phyloP scores from a whole-genome alignment of 2,329 filamentous ascomycete species.

The Grosmannia serpens region DNA sequence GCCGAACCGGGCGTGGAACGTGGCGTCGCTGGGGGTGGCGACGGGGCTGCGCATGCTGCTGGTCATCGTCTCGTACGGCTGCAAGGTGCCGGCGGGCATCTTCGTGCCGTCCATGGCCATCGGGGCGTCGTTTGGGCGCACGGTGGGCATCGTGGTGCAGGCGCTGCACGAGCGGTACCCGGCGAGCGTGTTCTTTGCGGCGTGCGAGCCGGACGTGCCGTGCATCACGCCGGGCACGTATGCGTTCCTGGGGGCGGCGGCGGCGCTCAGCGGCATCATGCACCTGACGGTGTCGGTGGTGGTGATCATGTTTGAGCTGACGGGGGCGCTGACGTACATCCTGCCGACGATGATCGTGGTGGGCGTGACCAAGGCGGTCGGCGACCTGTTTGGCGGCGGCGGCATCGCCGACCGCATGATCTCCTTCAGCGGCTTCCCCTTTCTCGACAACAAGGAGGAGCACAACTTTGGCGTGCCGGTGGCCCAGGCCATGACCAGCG shows the following conservation, averaged over 20 bases:
- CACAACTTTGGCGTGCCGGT: slow-evolving; percentile 94
- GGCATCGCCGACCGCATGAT: slow-evolving; percentile 98
- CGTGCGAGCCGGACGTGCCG: slow-evolving; percentile 80
- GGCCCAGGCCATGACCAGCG: slow-evolving; percentile 74
- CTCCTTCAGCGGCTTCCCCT: slow-evolving; percentile 95
- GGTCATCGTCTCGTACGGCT: slow-evolving; percentile 93
- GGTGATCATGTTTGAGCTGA: slow-evolving; percentile 99
- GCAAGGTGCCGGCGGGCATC: slow-evolving; percentile 94
- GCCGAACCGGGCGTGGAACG: slow-evolving; percentile 64
- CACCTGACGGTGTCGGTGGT: slow-evolving; percentile 94
- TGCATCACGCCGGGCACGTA: slow-evolving; percentile 98
- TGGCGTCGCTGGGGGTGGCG: slow-evolving; percentile 65
- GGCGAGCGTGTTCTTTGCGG: slow-evolving; percentile 69
- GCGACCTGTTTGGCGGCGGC: slow-evolving; percentile 84
- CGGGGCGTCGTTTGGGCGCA: slow-evolving; percentile 84
- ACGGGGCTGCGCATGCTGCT: slow-evolving; percentile 72
- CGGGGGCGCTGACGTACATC: slow-evolving; percentile 93
- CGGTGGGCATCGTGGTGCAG: slow-evolving; percentile 90
- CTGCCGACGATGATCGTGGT: slow-evolving; percentile 98
- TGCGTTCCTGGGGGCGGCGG: slow-evolving; percentile 85
- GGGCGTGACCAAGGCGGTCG: slow-evolving; percentile 87
- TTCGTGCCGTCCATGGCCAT: slow-evolving; percentile 98
- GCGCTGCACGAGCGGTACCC: slow-evolving; percentile 78
- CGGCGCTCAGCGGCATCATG: slow-evolving; percentile 92
- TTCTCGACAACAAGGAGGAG: slow-evolving; percentile 93